A percentile compares a stretch with the other conserved stretches of the same genome.
Evolutionary conservation across 1,139 yeast species (phyloP).

Genomic region (Candida sojae): DNA sequence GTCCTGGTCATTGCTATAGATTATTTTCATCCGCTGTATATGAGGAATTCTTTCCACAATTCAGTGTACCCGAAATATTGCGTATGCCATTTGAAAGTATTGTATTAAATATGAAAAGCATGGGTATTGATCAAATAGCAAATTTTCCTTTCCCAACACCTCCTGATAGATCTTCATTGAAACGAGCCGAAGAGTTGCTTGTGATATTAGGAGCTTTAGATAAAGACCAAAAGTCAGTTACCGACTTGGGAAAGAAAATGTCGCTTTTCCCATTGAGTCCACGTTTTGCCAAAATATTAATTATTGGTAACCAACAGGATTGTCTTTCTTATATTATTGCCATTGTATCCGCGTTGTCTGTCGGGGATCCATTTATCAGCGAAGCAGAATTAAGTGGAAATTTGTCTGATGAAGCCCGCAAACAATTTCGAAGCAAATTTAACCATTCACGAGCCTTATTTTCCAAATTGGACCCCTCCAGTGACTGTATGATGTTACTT

Average conservation of each 20-base stretch:
- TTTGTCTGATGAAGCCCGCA: slow-evolving; percentile 27
- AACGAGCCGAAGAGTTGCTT: slow-evolving; percentile 68
- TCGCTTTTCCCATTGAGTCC: slow-evolving; percentile 92
- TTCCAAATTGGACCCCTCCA: slow-evolving; percentile 63
- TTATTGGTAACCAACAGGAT: slow-evolving; percentile 82
- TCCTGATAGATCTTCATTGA: slow-evolving; percentile 65
- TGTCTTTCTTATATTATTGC: slow-evolving; percentile 89
- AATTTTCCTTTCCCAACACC: slow-evolving; percentile 98
- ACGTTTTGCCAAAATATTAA: slow-evolving; percentile 84
- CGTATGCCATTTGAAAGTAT: slow-evolving; percentile 97
- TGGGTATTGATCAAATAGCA: slow-evolving; percentile 89
- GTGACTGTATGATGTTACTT: slow-evolving; percentile 75
- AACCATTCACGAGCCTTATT: slow-evolving; percentile 61
- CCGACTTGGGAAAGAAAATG: slow-evolving; percentile 84
- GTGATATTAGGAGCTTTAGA: slow-evolving; percentile 80
- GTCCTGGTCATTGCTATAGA: slow-evolving; percentile 97
- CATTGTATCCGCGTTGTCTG: slow-evolving; percentile 88
- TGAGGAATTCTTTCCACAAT: slow-evolving; percentile 81
- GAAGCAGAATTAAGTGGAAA: slow-evolving; percentile 58
- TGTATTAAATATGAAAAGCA: slow-evolving; percentile 90
- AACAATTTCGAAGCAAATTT: slow-evolving; percentile 47
- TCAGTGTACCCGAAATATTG: slow-evolving; percentile 84
- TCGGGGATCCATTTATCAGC: slow-evolving; percentile 85
- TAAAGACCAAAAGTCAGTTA: slow-evolving; percentile 48
- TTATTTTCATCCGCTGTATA: slow-evolving; percentile 93